Conservation (phyloP, 768 basidiomycete species). For the Pleurotus sapidus region DNA sequence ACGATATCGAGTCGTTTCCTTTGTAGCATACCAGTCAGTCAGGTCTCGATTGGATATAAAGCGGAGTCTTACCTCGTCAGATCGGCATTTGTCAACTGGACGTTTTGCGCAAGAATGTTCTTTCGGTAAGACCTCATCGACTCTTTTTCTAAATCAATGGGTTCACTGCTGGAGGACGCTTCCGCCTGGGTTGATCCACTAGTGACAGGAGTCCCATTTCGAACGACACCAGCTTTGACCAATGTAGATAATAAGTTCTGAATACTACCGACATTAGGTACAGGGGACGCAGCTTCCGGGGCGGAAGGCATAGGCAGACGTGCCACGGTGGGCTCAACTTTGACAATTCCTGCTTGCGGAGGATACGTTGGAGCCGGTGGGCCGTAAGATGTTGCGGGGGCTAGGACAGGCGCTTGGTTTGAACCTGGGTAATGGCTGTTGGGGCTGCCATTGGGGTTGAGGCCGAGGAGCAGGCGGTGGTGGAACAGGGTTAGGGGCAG, state of each 20-base stretch:
- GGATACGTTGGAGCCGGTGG: constrained; percentile 25
- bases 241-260: constrained; percentile 63
- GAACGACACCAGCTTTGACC: constrained; percentile 76
- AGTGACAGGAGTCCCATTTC: constrained; percentile 48
- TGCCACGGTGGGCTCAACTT: constrained; percentile 13
- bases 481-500: constrained; percentile 32
- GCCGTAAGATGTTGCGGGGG: neutral
- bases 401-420: neutral
- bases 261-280: constrained; percentile 41
- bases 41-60: neutral
- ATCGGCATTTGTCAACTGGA: constrained; percentile 66
- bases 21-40: constrained; percentile 8
- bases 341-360: constrained; percentile 17
- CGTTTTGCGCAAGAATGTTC: constrained; percentile 53
- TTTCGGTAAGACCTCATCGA: constrained; percentile 57
- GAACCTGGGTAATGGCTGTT: neutral
- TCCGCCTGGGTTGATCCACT: constrained; percentile 41
- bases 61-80: constrained; percentile 57
- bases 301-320: constrained; percentile 24
- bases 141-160: constrained; percentile 41
- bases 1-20: constrained; percentile 62
- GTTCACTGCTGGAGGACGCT: constrained; percentile 28
- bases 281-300: constrained; percentile 26
- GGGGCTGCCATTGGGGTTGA: constrained; percentile 8
- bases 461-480: constrained; percentile 18